These are phyloP conservation scores for Hypoxylon sp. DNA, from an alignment of 2,329 filamentous ascomycete genomes.

Conservation along the genomic window DNA sequence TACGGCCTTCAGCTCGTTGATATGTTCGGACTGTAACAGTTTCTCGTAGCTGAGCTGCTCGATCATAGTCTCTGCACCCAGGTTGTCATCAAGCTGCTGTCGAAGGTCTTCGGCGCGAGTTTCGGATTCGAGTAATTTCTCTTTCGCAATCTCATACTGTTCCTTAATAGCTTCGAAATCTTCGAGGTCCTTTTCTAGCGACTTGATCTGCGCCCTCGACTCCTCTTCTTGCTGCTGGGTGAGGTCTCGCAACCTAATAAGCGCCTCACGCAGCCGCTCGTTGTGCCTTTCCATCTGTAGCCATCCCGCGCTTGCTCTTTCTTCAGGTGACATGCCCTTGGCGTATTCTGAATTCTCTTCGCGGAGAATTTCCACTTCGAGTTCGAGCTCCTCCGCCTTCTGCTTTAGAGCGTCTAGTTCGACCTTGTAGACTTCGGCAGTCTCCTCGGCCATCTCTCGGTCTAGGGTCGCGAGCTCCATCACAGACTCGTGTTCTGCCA, in stretches of 20 bases:
- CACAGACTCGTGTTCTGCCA: constrained; percentile 86
- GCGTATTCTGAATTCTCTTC: constrained; percentile 89
- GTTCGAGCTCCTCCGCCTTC: constrained; percentile 83
- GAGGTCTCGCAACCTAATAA: constrained; percentile 86
- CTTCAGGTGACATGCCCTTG: constrained; percentile 87
- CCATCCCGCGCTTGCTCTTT: constrained; percentile 88
- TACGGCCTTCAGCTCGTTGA: constrained; percentile 82
- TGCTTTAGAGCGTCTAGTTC: constrained; percentile 82
- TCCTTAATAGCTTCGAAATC: constrained; percentile 75
- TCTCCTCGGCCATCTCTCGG: constrained; percentile 96
- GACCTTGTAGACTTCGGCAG: constrained; percentile 81
- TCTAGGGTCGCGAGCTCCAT: constrained; percentile 91
- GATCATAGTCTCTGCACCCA: constrained; percentile 92
- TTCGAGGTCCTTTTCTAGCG: constrained; percentile 77
- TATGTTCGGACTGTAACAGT: constrained; percentile 82
- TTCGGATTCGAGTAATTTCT: constrained; percentile 79
- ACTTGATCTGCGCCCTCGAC: constrained; percentile 78
- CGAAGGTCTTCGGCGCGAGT: constrained; percentile 84
- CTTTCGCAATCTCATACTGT: constrained; percentile 76
- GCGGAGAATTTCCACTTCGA: constrained; percentile 87
- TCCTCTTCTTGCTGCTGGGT: constrained; percentile 87
- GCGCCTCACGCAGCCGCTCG: constrained; percentile 85
- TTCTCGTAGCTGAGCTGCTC: constrained; percentile 92
- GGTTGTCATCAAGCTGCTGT: constrained; percentile 88
- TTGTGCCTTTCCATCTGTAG: constrained; percentile 92